Evolutionary conservation across 148 eudicot species (phyloP), one percentile per base, ranked within the genome.

Genomic region (Arctostaphylos glauca): DNA sequence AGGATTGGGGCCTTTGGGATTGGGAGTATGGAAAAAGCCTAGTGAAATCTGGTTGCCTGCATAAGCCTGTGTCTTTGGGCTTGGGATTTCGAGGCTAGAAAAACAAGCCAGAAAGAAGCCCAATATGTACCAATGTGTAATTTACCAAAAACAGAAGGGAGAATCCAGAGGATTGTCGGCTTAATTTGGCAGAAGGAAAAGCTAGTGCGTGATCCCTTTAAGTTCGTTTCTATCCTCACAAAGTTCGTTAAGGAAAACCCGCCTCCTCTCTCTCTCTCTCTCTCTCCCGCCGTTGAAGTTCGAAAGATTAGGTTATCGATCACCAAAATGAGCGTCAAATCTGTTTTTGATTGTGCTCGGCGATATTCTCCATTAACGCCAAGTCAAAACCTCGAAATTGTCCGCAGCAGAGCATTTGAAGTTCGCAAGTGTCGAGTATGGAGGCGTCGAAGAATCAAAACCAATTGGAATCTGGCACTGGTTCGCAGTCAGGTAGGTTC

Each of bases 371-470:
- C 55, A 8, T 60, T 47, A 79, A 44, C 72, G 68, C 44, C 55
- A 10, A 18, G 5, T 47, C 55, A 41, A 12, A 60, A 47, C 68
- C 54, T 79, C 72, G 71, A 43, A 79, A 9, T 79, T 79, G 19
- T 59, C 41, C 71, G 14, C 18, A 79, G 53, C 14, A n/a, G 74
- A 81, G 55, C 80, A 15, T 74, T 79, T 18, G 53, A 38, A 49
- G 6, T 47, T 60, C 71, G 38, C 49, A 76, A 88, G 31, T 82
- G 82, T 53, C 87, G 87, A 1, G 15, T 67, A 6, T 86, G 81
- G 79, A 82, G 75, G 49, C 87, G 87, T 19, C 84, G 84, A 16
- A 83, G 88, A 15, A 66, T 87, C 38, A 87, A 87, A 23, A 59
- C 43, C 52, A 78, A 41, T 19, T 71, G 71, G 25, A 54, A 21